Evolutionary conservation across 371 early-diverging fungal genomes (phyloP).

Genomic region (Lichtheimia corymbifera): DNA sequence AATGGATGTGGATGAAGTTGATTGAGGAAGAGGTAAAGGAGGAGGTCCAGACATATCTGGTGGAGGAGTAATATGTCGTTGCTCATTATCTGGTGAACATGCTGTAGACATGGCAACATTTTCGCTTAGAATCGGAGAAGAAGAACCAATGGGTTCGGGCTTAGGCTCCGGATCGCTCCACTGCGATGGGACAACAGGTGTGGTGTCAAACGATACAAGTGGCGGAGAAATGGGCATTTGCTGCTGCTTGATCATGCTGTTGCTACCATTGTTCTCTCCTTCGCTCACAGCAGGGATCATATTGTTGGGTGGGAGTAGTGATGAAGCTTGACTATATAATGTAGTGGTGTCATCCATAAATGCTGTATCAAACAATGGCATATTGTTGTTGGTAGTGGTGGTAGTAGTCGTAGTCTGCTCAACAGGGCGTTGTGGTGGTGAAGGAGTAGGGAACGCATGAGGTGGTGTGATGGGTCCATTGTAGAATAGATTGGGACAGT

Average conservation of each 20-base stretch:
- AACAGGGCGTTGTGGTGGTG: slow-evolving; percentile 12
- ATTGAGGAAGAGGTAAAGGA: slow-evolving; percentile 2
- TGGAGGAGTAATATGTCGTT: neutral
- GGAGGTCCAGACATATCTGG: too few species aligned
- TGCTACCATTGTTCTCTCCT: neutral
- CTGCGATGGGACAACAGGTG: slow-evolving; percentile 20
- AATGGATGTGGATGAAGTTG: neutral
- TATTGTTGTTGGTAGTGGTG: neutral
- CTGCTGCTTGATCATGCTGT: neutral
- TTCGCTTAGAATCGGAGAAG: too few species aligned
- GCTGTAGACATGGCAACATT: neutral
- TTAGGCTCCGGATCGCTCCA: slow-evolving; percentile 5
- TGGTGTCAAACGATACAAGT: slow-evolving; percentile 8
- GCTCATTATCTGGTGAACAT: slow-evolving; percentile 3
- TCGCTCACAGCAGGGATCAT: neutral
- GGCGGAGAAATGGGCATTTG: slow-evolving; percentile 14
- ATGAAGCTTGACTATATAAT: neutral
- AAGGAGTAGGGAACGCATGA: slow-evolving; percentile 6
- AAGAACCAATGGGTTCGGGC: neutral
- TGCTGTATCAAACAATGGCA: neutral
- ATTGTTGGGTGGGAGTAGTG: neutral
- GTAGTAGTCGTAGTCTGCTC: slow-evolving; percentile 3
- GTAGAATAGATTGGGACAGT: slow-evolving; percentile 13
- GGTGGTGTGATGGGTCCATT: slow-evolving; percentile 13
- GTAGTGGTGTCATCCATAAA: neutral